Conservation (phyloP, 2,329 filamentous ascomycete species). For the Cercospora zeae-maydis region DNA sequence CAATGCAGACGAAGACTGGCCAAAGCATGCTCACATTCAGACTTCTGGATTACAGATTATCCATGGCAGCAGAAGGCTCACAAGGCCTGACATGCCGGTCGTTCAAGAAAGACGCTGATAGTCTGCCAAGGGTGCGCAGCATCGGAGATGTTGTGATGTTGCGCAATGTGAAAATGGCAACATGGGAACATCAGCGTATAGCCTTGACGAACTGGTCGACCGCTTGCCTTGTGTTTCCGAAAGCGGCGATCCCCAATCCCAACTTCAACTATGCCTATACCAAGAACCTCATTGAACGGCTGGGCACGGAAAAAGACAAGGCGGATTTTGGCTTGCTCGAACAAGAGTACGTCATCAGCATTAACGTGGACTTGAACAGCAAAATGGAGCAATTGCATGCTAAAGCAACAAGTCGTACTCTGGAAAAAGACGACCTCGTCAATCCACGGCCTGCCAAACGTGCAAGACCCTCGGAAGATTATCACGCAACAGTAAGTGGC, state of each 20-base stretch:
- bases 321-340: slow-evolving; percentile 27
- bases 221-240: slow-evolving; percentile 27
- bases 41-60: slow-evolving; percentile 38
- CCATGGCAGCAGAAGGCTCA: slow-evolving; percentile 14
- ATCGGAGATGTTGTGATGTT: slow-evolving; percentile 64
- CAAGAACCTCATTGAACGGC: slow-evolving; percentile 24
- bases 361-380: slow-evolving; percentile 25
- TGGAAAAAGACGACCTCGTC: neutral
- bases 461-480: slow-evolving; percentile 1
- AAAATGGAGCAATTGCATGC: neutral
- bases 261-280: slow-evolving; percentile 31
- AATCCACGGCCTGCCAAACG: slow-evolving; percentile 14
- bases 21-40: slow-evolving; percentile 37
- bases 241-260: slow-evolving; percentile 28
- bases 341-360: slow-evolving; percentile 36
- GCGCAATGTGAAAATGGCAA: slow-evolving; percentile 37
- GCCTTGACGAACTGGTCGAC: slow-evolving; percentile 29
- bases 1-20: slow-evolving; percentile 49
- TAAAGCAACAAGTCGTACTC: neutral
- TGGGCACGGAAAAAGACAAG: slow-evolving; percentile 19
- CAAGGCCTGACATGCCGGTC: slow-evolving; percentile 50
- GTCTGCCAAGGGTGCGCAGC: slow-evolving; percentile 41
- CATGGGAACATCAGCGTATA: slow-evolving; percentile 18
- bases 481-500: slow-evolving; percentile 8
- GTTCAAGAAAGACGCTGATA: slow-evolving; percentile 50